These are phyloP conservation scores for Hypoxylon fuscum DNA, from an alignment of 495 filamentous ascomycete genomes.

Conservation along the genomic window DNA sequence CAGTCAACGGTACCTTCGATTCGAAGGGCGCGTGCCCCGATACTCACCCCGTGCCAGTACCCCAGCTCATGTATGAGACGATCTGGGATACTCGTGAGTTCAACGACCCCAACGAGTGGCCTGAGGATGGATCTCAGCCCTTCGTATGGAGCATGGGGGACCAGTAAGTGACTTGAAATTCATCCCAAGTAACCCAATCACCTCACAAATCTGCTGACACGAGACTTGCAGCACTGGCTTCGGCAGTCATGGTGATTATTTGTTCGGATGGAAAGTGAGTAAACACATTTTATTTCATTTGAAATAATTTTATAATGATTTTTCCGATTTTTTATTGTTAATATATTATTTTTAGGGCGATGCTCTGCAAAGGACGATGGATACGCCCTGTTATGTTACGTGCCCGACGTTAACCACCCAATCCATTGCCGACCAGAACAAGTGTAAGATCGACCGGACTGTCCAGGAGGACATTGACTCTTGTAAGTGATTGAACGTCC, in stretches of 20 bases:
- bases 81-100: constrained; percentile 45
- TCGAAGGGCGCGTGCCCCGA: constrained; percentile 42
- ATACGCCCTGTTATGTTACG: constrained; percentile 44
- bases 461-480: constrained; percentile 45
- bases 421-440: constrained; percentile 43
- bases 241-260: constrained; percentile 44
- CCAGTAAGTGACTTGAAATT: constrained; percentile 23
- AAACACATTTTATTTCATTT: no score
- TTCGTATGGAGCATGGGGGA: constrained; percentile 55
- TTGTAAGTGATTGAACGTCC: constrained; percentile 30
- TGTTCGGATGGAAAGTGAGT: constrained; percentile 50
- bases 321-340: no score
- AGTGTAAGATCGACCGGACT: constrained; percentile 38
- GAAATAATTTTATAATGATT: no score
- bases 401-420: constrained; percentile 45
- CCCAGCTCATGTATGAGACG: constrained; percentile 46
- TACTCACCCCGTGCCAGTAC: constrained; percentile 42
- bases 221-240: constrained; percentile 34
- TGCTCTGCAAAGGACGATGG: constrained; percentile 45
- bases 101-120: constrained; percentile 50
- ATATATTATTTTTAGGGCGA: no score
- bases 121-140: constrained; percentile 51
- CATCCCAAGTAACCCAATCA: background rate
- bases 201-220: background rate
- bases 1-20: constrained; percentile 45